phyloP scores from a whole-genome alignment of 2,329 filamentous ascomycete genomes.

The Aspergillus intermedius region DNA sequence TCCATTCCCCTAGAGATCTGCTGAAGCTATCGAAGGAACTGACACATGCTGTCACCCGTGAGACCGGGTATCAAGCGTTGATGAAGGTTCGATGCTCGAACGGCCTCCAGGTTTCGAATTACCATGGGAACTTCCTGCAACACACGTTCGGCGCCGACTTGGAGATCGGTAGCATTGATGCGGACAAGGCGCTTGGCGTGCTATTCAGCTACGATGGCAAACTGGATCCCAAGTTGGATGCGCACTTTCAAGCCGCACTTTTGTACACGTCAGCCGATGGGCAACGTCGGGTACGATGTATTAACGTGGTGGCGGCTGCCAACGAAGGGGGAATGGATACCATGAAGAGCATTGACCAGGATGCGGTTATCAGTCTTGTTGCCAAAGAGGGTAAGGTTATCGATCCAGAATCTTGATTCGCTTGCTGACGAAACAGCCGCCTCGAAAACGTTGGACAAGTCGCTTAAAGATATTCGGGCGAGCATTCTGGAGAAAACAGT shows the following conservation, averaged over 20 bases:
- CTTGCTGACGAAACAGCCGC: constrained; percentile 51
- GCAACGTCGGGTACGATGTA: constrained; percentile 83
- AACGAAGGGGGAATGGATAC: constrained; percentile 74
- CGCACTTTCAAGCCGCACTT: constrained; percentile 92
- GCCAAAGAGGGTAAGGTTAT: constrained; percentile 65
- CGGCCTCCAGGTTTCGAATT: constrained; percentile 84
- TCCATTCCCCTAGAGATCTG: constrained; percentile 77
- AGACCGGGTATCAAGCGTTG: constrained; percentile 89
- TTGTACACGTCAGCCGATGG: constrained; percentile 89
- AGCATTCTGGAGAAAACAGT: constrained; percentile 85
- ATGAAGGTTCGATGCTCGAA: constrained; percentile 99
- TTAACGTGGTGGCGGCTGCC: constrained; percentile 87
- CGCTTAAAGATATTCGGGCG: constrained; percentile 77
- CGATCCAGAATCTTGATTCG: not conserved
- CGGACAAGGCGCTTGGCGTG: constrained; percentile 87
- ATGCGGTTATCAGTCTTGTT: constrained; percentile 80
- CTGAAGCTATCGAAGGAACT: constrained; percentile 80
- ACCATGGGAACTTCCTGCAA: constrained; percentile 94
- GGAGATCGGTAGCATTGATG: constrained; percentile 85
- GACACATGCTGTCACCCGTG: constrained; percentile 74
- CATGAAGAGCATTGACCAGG: constrained; percentile 93
- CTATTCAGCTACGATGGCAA: constrained; percentile 95
- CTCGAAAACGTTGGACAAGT: constrained; percentile 69
- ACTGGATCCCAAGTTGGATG: constrained; percentile 91
- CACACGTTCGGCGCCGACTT: constrained; percentile 92